Evolutionary conservation across 176 grass and related monocot species (phyloP).

Genomic region (Carex parvula): DNA sequence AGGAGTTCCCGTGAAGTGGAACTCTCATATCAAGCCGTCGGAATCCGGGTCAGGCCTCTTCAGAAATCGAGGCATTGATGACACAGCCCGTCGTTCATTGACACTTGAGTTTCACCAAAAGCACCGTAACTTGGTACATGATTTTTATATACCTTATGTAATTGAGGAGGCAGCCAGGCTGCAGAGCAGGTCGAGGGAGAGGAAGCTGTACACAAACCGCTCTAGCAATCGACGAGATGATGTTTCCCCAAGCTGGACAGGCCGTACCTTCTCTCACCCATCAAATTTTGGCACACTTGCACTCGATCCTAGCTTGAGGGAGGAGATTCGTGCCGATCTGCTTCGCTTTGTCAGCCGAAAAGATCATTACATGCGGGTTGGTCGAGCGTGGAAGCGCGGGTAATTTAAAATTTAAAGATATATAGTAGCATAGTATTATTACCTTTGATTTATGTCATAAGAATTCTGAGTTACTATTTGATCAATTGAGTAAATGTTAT

Average conservation of each 20-base stretch:
- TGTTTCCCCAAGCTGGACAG: constrained; percentile 41
- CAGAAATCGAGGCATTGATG: neutral
- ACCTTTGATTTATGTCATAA: neutral
- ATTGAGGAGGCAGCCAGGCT: no score
- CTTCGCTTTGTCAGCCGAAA: constrained; percentile 34
- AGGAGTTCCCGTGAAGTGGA: constrained; percentile 51
- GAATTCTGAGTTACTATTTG: neutral
- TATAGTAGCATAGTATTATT: neutral
- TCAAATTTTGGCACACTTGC: constrained; percentile 61
- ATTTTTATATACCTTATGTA: no score
- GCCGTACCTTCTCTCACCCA: constrained; percentile 54
- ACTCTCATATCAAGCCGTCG: constrained; percentile 19
- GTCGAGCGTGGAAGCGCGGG: constrained; percentile 63
- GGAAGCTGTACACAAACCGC: no score
- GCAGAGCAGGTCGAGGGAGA: no score
- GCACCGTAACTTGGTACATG: no score
- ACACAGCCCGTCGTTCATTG: no score
- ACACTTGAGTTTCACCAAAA: no score
- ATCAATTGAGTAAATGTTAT: neutral
- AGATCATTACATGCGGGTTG: no score
- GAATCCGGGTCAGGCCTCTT: neutral
- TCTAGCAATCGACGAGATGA: constrained; percentile 27
- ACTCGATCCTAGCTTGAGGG: constrained; percentile 43
- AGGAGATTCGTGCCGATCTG: constrained; percentile 56
- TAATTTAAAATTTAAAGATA: neutral